These are phyloP conservation scores for Wickerhamomyces kurtzmanii DNA, from an alignment of 805 yeast species.

Conservation along the genomic window DNA sequence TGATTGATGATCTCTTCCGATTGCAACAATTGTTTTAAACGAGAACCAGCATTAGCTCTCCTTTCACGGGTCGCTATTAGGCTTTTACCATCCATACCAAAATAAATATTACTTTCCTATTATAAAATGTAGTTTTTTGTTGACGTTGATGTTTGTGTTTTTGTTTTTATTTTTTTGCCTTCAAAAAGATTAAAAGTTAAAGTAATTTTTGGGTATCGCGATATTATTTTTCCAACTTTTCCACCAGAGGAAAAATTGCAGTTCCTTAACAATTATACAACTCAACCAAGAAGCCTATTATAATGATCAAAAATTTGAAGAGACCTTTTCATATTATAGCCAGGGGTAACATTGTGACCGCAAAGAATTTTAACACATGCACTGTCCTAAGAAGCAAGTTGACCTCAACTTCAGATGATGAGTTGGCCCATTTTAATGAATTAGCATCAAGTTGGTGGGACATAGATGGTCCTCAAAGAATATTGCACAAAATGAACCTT, in stretches of 20 bases:
- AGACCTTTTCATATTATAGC: constrained; percentile 1
- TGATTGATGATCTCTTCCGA: constrained; percentile 42
- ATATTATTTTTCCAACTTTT: too few species aligned
- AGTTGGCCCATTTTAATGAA: constrained; percentile 71
- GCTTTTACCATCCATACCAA: constrained; percentile 30
- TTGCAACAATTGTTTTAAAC: constrained; percentile 62
- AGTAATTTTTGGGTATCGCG: too few species aligned
- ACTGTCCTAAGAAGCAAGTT: constrained; percentile 1
- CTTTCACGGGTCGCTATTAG: constrained; percentile 67
- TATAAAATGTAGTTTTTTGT: constrained; percentile 1
- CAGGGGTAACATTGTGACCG: neutral
- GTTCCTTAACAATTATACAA: too few species aligned
- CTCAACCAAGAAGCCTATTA: neutral
- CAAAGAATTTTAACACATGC: neutral
- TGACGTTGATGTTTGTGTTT: neutral
- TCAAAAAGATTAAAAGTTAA: constrained; percentile 1
- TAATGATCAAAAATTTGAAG: too few species aligned
- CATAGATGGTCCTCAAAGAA: constrained; percentile 83
- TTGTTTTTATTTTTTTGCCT: neutral
- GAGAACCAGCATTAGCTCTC: constrained; percentile 86
- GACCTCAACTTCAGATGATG: constrained; percentile 44
- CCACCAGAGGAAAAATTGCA: too few species aligned
- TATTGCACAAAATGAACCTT: constrained; percentile 89
- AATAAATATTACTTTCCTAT: too few species aligned
- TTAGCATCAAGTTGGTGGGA: constrained; percentile 99